Base-by-base conservation (phyloP, 305 asterid species). In the Fraxinus platypoda region DNA sequence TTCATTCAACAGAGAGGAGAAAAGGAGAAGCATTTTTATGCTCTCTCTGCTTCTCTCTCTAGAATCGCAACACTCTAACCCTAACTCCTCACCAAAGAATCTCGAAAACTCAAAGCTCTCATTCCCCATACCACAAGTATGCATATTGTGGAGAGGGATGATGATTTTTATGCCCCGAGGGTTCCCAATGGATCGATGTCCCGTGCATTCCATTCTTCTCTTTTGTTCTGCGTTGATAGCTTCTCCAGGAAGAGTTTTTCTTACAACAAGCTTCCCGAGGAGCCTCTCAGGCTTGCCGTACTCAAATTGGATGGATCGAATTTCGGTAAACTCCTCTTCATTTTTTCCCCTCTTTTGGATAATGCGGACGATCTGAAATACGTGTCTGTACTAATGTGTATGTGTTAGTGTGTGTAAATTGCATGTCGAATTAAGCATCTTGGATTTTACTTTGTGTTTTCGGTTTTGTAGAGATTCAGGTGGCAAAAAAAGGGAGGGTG, bases 231-330 rank as follows among this genome's bases (percentile, higher is more conserved):
- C 73, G 59, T 38, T 1, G 91, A 88, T 52, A 49, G 73, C 81
- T 85, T 62, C 46, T 84, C 89, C 11, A 80, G 90, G 54, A 89
- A 70, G 80, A 90, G 91, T 43, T 75, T 90, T 79, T 86, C 91
- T 0, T 95, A 91, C 85, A 77, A 82, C 74, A 88, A 84, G 89
- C 88, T 92, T 80, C 91, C 92, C 46, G 82, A 80, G 83, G 89
- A 85, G 38, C 94, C 93, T 54, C 91, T 95, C 85, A 86, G 80
- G 79, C 94, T 95, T 82, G 86, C 88, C 72, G 84, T 95, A 46
- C 84, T 91, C 87, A 95, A 93, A 91, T 91, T 95, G 88, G 98
- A 95, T 82, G 92, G 90, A 70, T 83, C 97, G 5, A 84, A 89
- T 83, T 95, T 93, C 33, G 93, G 98, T 95, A 92, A 7, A 9